phyloP scores from a whole-genome alignment of 2,329 filamentous ascomycete genomes.

The Epichloe festucae region DNA sequence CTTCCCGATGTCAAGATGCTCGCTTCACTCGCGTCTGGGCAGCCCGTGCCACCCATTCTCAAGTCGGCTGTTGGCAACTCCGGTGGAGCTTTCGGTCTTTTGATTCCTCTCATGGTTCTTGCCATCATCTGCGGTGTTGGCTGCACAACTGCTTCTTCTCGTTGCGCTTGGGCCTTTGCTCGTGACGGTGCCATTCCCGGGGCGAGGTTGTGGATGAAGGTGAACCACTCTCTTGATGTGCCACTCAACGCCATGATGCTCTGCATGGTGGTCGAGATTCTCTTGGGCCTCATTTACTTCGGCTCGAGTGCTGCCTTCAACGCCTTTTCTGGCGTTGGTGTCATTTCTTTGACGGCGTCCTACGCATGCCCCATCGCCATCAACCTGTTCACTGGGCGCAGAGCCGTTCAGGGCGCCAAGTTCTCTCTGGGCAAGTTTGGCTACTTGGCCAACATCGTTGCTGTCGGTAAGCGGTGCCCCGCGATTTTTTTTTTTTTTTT shows the following conservation, averaged over 20 bases:
- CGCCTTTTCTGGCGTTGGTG: slow-evolving; percentile 56
- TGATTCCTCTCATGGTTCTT: slow-evolving; percentile 52
- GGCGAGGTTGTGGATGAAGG: slow-evolving; percentile 44
- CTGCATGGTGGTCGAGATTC: slow-evolving; percentile 49
- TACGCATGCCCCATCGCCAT: slow-evolving; percentile 56
- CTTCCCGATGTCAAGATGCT: slow-evolving; percentile 48
- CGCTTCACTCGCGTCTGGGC: slow-evolving; percentile 37
- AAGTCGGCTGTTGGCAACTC: slow-evolving; percentile 46
- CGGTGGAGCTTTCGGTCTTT: slow-evolving; percentile 48
- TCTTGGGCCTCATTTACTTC: slow-evolving; percentile 56
- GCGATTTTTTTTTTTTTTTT: neutral
- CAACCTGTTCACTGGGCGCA: slow-evolving; percentile 46
- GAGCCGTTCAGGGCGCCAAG: slow-evolving; percentile 40
- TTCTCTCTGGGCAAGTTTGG: slow-evolving; percentile 53
- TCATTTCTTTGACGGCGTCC: slow-evolving; percentile 55
- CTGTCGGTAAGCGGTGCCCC: slow-evolving; percentile 39
- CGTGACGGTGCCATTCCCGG: slow-evolving; percentile 59
- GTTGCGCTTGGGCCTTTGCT: slow-evolving; percentile 57
- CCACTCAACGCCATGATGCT: slow-evolving; percentile 63
- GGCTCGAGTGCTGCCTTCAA: slow-evolving; percentile 58
- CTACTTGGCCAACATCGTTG: slow-evolving; percentile 46
- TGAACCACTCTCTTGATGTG: slow-evolving; percentile 49
- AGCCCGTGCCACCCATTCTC: slow-evolving; percentile 54
- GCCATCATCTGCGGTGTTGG: slow-evolving; percentile 55
- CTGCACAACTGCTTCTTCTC: slow-evolving; percentile 55